A percentile compares a stretch with the other conserved stretches of the same genome.
These are phyloP conservation scores for Aspergillus oerlinghausenensis DNA, from an alignment of 2,329 filamentous ascomycete species.

Conservation along the genomic window DNA sequence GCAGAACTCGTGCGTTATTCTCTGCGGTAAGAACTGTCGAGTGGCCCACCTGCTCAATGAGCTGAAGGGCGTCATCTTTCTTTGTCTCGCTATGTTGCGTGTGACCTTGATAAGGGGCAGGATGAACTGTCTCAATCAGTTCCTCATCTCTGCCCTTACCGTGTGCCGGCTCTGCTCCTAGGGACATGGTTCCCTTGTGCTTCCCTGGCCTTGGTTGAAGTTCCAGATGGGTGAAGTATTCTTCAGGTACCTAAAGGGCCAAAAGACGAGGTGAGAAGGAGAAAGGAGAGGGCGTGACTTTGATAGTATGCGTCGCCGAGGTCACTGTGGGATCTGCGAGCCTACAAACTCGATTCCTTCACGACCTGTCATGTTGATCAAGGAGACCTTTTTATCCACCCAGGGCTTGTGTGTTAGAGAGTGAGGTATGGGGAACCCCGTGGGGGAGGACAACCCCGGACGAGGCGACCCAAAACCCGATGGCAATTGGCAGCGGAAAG, in stretches of 20 bases:
- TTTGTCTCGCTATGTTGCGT: constrained; percentile 1
- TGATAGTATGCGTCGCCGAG: background rate
- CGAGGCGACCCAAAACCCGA: constrained; percentile 11
- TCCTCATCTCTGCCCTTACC: constrained; percentile 20
- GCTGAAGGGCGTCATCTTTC: constrained; percentile 47
- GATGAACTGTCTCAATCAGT: constrained; percentile 24
- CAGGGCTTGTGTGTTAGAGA: background rate
- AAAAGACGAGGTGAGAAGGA: background rate
- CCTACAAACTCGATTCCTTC: background rate
- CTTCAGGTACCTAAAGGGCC: background rate
- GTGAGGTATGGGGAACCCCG: constrained; percentile 15
- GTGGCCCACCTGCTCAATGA: constrained; percentile 45
- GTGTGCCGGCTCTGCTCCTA: constrained; percentile 9
- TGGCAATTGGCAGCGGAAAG: background rate
- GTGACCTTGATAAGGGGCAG: constrained; percentile 1
- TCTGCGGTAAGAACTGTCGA: constrained; percentile 47
- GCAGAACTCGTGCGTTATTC: constrained; percentile 50
- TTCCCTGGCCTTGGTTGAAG: background rate
- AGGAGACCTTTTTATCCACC: background rate
- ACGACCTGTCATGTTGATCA: background rate
- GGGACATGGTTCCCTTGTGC: constrained; percentile 15
- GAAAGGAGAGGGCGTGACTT: background rate
- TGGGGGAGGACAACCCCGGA: constrained; percentile 23
- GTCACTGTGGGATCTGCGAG: background rate
- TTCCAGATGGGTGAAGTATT: background rate